Evolutionary conservation across 2,329 filamentous ascomycete species (phyloP).

Genomic region (Aureobasidium subglaciale): DNA sequence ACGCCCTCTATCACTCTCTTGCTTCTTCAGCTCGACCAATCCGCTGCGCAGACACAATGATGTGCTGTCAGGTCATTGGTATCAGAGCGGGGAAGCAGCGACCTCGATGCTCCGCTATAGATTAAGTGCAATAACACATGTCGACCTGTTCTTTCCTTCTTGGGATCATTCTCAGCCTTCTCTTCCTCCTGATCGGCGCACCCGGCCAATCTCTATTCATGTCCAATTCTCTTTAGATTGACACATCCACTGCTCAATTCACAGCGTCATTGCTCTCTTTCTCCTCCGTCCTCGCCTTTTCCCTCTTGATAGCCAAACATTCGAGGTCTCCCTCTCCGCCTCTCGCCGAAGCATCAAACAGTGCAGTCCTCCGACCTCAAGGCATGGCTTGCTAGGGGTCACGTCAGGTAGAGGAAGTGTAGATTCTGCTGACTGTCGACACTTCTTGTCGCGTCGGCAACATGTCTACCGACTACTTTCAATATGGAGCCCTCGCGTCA

Average conservation of each 20-base stretch:
- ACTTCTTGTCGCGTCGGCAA: constrained; percentile 12
- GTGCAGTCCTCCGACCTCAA: not conserved
- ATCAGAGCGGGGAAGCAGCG: not conserved
- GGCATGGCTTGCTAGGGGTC: not conserved
- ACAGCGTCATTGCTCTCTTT: not conserved
- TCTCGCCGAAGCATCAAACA: not conserved
- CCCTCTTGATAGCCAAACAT: not conserved
- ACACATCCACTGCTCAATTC: not conserved
- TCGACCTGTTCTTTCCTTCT: constrained; percentile 1
- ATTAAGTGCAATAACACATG: not conserved
- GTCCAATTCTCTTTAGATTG: not conserved
- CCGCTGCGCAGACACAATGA: not conserved
- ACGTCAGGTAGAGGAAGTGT: not conserved
- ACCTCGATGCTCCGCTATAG: not conserved
- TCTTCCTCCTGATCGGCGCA: not conserved
- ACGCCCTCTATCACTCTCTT: not conserved
- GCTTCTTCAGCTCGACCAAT: not conserved
- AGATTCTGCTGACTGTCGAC: not conserved
- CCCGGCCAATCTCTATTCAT: constrained; percentile 6
- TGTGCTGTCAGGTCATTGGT: not conserved
- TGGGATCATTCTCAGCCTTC: not conserved
- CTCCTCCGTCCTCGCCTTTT: not conserved
- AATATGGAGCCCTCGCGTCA: constrained; percentile 57
- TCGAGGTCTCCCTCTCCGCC: not conserved
- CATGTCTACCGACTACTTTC: constrained; percentile 41